These are phyloP conservation scores for Hypsizygus marmoreus DNA, from an alignment of 768 basidiomycete genomes.

Conservation along the genomic window DNA sequence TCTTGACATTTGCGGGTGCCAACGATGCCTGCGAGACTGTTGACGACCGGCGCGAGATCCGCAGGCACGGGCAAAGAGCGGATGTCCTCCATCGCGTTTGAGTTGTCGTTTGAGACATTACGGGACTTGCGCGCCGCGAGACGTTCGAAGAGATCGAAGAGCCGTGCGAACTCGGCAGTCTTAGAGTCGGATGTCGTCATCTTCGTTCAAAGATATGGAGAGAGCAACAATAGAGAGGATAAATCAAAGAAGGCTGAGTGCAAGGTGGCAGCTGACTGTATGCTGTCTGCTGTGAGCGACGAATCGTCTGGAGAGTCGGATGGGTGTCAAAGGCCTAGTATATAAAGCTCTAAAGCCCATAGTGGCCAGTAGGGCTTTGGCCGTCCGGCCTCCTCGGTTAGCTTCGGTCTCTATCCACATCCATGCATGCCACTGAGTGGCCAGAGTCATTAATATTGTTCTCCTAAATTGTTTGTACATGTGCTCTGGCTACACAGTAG, in stretches of 20 bases:
- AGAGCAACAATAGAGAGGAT: no score
- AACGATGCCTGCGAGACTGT: slow-evolving; percentile 30
- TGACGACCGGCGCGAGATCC: slow-evolving; percentile 38
- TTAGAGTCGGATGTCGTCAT: slow-evolving; percentile 33
- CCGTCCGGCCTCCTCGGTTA: not conserved
- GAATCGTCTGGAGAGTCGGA: not conserved
- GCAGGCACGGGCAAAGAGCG: slow-evolving; percentile 28
- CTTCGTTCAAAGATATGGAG: no score
- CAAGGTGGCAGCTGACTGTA: slow-evolving; percentile 5
- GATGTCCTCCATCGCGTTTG: slow-evolving; percentile 26
- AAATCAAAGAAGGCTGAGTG: no score
- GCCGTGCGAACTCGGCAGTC: slow-evolving; percentile 52
- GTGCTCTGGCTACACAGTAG: not conserved
- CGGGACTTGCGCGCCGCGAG: slow-evolving; percentile 48
- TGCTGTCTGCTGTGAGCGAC: slow-evolving; percentile 9
- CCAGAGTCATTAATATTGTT: slow-evolving; percentile 9
- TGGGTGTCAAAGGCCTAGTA: slow-evolving; percentile 6
- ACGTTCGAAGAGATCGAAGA: slow-evolving; percentile 56
- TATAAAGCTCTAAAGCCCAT: slow-evolving; percentile 4
- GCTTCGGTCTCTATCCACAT: not conserved
- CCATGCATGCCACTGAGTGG: slow-evolving; percentile 8
- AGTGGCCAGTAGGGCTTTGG: not conserved
- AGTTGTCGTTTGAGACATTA: slow-evolving; percentile 26
- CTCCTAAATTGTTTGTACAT: not conserved
- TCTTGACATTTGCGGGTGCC: slow-evolving; percentile 13